phyloP scores from a whole-genome alignment of 257 asterid species.

The Solanum rostratum region DNA sequence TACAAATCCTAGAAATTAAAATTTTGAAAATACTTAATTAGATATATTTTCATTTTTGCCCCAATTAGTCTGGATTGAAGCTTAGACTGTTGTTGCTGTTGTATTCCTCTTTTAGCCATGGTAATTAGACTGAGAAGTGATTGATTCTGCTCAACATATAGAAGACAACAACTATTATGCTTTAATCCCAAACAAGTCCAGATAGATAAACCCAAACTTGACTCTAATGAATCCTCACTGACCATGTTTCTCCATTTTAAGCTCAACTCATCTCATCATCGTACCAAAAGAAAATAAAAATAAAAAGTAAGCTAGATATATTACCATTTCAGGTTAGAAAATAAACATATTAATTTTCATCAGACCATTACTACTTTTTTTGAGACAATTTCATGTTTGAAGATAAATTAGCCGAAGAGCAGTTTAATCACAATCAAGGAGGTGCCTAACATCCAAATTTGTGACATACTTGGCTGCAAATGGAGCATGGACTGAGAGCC shows the following conservation, averaged over 20 bases:
- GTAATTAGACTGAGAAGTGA: not conserved
- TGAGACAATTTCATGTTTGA: too few species aligned
- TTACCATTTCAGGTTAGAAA: too few species aligned
- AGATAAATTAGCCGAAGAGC: too few species aligned
- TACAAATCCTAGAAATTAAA: not conserved
- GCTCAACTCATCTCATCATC: not conserved
- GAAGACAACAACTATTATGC: not conserved
- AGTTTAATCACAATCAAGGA: too few species aligned
- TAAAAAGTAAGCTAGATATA: not conserved
- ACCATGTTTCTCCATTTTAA: not conserved
- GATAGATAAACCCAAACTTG: too few species aligned
- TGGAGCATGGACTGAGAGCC: not conserved
- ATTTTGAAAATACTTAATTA: not conserved
- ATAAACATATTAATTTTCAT: too few species aligned
- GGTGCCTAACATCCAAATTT: too few species aligned
- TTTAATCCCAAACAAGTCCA: not conserved
- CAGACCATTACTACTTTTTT: too few species aligned
- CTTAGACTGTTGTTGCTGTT: not conserved
- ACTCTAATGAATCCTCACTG: not conserved
- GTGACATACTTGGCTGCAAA: too few species aligned
- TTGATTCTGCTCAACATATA: not conserved
- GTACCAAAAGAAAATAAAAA: not conserved
- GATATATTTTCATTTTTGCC: not conserved
- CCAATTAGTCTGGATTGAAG: not conserved
- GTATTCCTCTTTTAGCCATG: not conserved